Evolutionary conservation across 108 stramenopile species (phyloP).

Genomic region (Skeletonema grethae): DNA sequence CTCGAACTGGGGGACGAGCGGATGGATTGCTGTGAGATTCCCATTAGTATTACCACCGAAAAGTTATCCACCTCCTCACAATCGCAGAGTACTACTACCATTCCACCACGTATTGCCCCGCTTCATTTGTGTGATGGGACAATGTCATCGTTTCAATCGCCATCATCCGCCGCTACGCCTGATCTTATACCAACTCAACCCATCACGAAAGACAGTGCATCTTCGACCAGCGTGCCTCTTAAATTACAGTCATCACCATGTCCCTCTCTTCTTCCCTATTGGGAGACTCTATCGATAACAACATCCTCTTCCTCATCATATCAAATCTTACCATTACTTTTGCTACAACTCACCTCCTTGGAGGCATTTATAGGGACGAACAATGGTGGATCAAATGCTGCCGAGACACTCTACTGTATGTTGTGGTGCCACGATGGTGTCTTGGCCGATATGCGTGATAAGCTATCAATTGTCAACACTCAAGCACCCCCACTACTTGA

Average conservation of each 20-base stretch:
- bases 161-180: conserved; percentile 28
- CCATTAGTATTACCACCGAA: conserved; percentile 9
- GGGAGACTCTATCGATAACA: conserved; percentile 47
- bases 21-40: conserved; percentile 91
- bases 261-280: conserved; percentile 55
- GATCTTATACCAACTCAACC: conserved; percentile 3
- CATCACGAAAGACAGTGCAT: conserved; percentile 15
- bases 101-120: conserved; percentile 61
- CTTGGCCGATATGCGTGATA: conserved; percentile 63
- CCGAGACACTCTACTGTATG: conserved; percentile 86
- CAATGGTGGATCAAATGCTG: conserved; percentile 77
- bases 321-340: conserved; percentile 25
- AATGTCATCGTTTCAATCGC: conserved; percentile 39
- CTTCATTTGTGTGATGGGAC: conserved; percentile 47
- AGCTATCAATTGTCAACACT: conserved; percentile 15
- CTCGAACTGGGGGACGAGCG: conserved; percentile 87
- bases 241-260: conserved; percentile 24
- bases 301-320: conserved; percentile 21
- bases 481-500: background rate
- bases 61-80: conserved; percentile 10
- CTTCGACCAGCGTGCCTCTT: conserved; percentile 4
- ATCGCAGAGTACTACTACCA: conserved; percentile 31
- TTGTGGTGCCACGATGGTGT: conserved; percentile 80
- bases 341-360: conserved; percentile 35
- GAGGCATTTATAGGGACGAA: conserved; percentile 46